These are phyloP conservation scores for Lophium mytilinum DNA, from an alignment of 495 filamentous ascomycete species.

Conservation along the genomic window DNA sequence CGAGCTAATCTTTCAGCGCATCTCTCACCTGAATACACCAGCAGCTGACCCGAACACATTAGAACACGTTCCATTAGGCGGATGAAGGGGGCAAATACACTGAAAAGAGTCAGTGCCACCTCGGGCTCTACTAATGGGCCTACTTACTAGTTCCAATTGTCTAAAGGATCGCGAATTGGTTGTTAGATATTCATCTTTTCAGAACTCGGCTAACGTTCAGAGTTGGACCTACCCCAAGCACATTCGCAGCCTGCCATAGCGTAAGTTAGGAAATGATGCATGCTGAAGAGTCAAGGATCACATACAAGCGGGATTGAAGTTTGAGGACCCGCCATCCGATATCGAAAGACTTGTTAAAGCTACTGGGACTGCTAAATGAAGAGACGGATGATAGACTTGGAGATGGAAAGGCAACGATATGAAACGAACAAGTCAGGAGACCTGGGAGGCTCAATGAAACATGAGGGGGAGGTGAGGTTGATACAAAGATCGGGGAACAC, in stretches of 20 bases:
- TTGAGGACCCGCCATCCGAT: conserved; percentile 2
- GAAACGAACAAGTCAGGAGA: background rate
- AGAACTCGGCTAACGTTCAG: no score
- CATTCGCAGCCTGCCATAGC: conserved; percentile 37
- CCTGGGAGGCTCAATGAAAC: background rate
- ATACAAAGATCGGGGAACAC: no score
- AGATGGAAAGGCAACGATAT: background rate
- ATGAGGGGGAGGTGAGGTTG: background rate
- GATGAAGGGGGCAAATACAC: conserved; percentile 16
- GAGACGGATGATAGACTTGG: background rate
- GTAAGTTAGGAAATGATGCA: background rate
- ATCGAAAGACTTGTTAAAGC: no score
- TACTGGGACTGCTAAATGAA: background rate
- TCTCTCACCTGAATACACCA: conserved; percentile 45
- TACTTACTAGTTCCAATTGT: conserved; percentile 40
- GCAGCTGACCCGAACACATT: conserved; percentile 4
- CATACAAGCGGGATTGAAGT: conserved; percentile 18
- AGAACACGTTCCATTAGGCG: no score
- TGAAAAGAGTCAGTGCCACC: conserved; percentile 21
- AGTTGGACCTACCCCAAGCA: conserved; percentile 40
- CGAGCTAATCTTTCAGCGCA: background rate
- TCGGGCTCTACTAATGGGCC: conserved; percentile 10
- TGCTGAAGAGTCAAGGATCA: background rate
- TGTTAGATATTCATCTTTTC: background rate
- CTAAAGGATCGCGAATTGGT: conserved; percentile 18